A percentile compares a stretch with the other conserved stretches of the same genome.
These are phyloP conservation scores for Chaetomium fimeti DNA, from an alignment of 495 filamentous ascomycete species.

Conservation along the genomic window DNA sequence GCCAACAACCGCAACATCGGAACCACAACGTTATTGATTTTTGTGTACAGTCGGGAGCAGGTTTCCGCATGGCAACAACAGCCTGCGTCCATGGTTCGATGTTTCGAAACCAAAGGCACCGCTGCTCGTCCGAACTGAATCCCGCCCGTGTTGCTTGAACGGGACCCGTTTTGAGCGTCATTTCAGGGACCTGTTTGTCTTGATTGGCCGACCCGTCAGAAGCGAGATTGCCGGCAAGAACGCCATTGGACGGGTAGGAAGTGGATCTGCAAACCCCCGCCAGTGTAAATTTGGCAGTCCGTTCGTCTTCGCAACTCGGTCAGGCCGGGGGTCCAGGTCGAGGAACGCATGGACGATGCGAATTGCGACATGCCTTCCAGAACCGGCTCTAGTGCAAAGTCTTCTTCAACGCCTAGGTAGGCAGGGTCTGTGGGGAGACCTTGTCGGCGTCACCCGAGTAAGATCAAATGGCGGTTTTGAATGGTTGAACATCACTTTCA, in stretches of 20 bases:
- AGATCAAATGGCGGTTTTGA: not conserved
- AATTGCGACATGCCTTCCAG: constrained; percentile 7
- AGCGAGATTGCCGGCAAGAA: constrained; percentile 34
- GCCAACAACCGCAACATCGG: not conserved
- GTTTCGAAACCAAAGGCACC: constrained; percentile 10
- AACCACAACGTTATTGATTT: not conserved
- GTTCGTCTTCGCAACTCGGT: not conserved
- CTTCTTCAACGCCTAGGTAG: not conserved
- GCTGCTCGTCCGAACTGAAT: constrained; percentile 1
- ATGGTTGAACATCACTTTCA: too few relatives aligned
- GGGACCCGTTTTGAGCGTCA: constrained; percentile 7
- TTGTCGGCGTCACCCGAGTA: constrained; percentile 1
- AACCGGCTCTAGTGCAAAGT: not conserved
- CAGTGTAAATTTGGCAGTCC: not conserved
- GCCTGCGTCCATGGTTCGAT: not conserved
- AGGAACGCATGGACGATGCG: not conserved
- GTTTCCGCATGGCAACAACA: not conserved
- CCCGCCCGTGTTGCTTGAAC: constrained; percentile 8
- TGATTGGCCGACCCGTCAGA: constrained; percentile 28
- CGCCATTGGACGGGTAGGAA: constrained; percentile 22
- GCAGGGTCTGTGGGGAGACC: too few relatives aligned
- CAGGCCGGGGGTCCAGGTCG: not conserved
- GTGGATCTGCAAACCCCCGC: not conserved
- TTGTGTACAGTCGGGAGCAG: not conserved
- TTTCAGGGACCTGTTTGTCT: constrained; percentile 25